Conservation (phyloP, 345 rosid species). For the Aquilaria yunnanensis region DNA sequence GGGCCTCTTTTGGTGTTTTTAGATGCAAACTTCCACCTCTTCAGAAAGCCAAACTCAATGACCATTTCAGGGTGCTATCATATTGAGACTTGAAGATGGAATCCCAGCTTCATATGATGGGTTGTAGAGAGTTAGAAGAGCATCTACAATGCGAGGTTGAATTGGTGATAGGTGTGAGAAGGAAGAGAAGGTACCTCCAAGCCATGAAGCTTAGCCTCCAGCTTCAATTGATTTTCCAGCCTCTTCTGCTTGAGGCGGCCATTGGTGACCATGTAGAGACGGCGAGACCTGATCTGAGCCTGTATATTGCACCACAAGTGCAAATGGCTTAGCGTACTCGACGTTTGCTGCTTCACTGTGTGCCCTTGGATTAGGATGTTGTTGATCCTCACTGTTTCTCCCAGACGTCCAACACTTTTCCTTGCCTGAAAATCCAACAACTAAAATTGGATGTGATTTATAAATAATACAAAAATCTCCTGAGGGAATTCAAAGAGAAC, state of each 20-base stretch:
- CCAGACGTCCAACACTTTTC: slow-evolving; percentile 35
- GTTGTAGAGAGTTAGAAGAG: too few species aligned
- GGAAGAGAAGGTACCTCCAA: slow-evolving; percentile 37
- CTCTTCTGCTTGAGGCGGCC: slow-evolving; percentile 61
- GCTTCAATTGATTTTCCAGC: slow-evolving; percentile 61
- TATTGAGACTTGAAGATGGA: too few species aligned
- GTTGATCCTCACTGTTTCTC: slow-evolving; percentile 52
- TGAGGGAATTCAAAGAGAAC: too few species aligned
- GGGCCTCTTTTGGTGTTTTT: too few species aligned
- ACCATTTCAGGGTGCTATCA: too few species aligned
- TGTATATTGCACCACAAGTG: slow-evolving; percentile 82
- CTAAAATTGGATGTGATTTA: background rate
- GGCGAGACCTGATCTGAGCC: slow-evolving; percentile 49
- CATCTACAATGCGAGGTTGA: too few species aligned
- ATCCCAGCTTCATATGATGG: too few species aligned
- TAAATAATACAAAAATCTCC: too few species aligned
- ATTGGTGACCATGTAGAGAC: slow-evolving; percentile 68
- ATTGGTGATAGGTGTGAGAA: too few species aligned
- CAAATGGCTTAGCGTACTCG: slow-evolving; percentile 39
- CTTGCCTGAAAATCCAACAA: slow-evolving; percentile 44
- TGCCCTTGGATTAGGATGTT: slow-evolving; percentile 46
- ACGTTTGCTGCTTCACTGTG: slow-evolving; percentile 47
- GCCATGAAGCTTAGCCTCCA: slow-evolving; percentile 65
- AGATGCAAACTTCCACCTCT: too few species aligned
- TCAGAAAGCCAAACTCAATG: too few species aligned